Evolutionary conservation across 1,139 yeast species (phyloP), one percentile per base, ranked within the genome.

Genomic region (Ashbya aceris): DNA sequence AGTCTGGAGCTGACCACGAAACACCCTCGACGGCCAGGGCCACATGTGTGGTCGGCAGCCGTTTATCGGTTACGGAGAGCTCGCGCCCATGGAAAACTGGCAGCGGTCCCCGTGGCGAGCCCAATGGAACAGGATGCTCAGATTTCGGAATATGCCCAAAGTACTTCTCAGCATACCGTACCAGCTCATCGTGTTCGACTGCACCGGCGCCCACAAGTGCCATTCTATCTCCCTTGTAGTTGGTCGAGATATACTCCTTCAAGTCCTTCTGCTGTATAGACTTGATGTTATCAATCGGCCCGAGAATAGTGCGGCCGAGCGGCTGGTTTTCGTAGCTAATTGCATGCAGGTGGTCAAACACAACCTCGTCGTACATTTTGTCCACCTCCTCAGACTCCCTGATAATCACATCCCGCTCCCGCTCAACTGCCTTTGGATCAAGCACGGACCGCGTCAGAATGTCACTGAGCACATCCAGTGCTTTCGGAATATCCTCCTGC

Each of bases 11-110:
- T 29, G 85, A 82, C 99, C 99, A 91, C 38, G 95, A 82, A 26
- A 89, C 96, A 54, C 99, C 97, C 67, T 91, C 98, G n/a, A 91
- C 82, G 9, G 96, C 94, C 48, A 91, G 67, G 7, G 96, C 98
- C 44, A 87, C 78, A 65, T 91, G 94, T 2, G 96, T 89, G 7
- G 80, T 80, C 23, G 96, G 96, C 60, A 91, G 67, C 1, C 93
- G 70, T 50, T 77, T 78, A 55, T 91, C 96, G 54, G 83, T 81
- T 44, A 87, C 74, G 53, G 89, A 78, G 43, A 83, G 77, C 64
- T 91, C 97, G 45, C 89, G 91, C 27, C 95, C 93, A 50, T 77
- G 69, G 62, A 91, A 91, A 12, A 75, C 71, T 2, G 97, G 96
- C 43, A 84, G 67, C 45, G 79, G 87, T 33, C 83, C 84, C 43